A percentile compares a stretch with the other conserved stretches of the same genome.
Conservation (phyloP, 2,329 filamentous ascomycete species). For the Pyricularia sp. region DNA sequence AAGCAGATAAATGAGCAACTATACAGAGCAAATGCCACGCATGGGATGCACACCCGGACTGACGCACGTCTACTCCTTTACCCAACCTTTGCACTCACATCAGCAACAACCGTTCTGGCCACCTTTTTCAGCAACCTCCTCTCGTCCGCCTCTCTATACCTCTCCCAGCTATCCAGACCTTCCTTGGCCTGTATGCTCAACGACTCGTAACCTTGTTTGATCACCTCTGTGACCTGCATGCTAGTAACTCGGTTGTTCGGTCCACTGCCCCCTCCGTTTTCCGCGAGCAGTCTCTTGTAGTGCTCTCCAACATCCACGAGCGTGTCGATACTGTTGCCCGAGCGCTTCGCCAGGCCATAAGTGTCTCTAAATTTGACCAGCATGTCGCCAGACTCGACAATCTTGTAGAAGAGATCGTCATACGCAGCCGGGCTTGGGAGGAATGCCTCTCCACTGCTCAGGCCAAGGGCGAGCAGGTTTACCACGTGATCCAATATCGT, state of each 20-base stretch:
- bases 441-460: constrained; percentile 82
- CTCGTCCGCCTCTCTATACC: constrained; percentile 77
- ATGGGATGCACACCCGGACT: background rate
- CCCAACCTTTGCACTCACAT: constrained; percentile 38
- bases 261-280: constrained; percentile 25
- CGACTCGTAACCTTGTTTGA: constrained; percentile 94
- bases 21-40: background rate
- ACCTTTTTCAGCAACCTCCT: constrained; percentile 77
- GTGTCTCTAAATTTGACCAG: constrained; percentile 70
- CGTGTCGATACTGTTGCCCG: constrained; percentile 65
- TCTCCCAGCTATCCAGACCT: constrained; percentile 73
- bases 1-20: background rate
- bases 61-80: constrained; percentile 11
- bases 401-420: constrained; percentile 96
- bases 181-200: constrained; percentile 82
- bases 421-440: constrained; percentile 77
- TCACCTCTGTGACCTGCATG: constrained; percentile 74
- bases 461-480: constrained; percentile 68
- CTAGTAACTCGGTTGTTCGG: constrained; percentile 61
- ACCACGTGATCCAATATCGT: constrained; percentile 65
- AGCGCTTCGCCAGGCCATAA: constrained; percentile 47
- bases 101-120: constrained; percentile 60
- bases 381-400: constrained; percentile 80
- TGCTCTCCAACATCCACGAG: constrained; percentile 72
- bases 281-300: constrained; percentile 69